Evolutionary conservation across 495 filamentous ascomycete genomes (phyloP).

Genomic region (Echria macrotheca): DNA sequence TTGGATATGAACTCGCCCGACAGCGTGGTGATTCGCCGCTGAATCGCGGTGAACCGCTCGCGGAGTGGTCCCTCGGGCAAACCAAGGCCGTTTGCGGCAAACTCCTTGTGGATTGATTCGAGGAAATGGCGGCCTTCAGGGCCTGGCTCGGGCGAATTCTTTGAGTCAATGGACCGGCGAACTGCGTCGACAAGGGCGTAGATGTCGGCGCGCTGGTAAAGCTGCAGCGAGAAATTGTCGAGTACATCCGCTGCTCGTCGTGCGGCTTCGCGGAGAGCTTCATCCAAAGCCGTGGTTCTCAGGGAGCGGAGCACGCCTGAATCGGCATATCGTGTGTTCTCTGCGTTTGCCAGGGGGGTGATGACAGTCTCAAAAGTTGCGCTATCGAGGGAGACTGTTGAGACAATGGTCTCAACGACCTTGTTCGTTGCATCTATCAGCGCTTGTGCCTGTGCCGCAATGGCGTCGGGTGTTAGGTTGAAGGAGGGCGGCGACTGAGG

Average conservation of each 20-base stretch:
- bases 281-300: not conserved
- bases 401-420: too few species aligned
- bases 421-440: too few species aligned
- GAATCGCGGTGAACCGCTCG: not conserved
- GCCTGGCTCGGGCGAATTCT: not conserved
- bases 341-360: not conserved
- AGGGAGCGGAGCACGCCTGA: not conserved
- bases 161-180: not conserved
- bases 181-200: not conserved
- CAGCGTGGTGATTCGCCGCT: not conserved
- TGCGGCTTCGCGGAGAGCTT: not conserved
- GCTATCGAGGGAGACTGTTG: not conserved
- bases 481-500: too few species aligned
- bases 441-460: too few species aligned
- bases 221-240: not conserved
- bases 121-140: not conserved
- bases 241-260: not conserved
- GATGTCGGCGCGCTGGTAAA: not conserved
- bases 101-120: not conserved
- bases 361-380: not conserved
- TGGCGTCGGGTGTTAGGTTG: too few species aligned
- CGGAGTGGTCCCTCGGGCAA: not conserved
- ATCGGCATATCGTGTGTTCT: not conserved
- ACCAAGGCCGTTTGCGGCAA: not conserved
- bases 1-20: not conserved